Base-by-base conservation (phyloP, 495 filamentous ascomycete genomes). In the Lasiosphaeria hispida region DNA sequence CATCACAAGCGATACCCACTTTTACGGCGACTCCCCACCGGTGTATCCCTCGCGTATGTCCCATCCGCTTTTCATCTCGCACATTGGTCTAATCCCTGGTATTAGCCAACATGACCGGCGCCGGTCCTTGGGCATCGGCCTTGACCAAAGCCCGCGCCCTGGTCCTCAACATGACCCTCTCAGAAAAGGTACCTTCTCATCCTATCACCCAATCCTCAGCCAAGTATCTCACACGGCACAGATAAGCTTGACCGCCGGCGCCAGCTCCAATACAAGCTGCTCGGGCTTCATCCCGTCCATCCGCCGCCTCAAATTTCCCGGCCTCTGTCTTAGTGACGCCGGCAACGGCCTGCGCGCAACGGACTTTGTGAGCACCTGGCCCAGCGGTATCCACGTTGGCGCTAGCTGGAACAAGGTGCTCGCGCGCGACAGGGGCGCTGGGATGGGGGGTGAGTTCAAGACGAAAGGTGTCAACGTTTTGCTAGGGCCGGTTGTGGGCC, bases 381-480 rank as follows among this genome's bases (percentile, higher is more conserved):
- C 83, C 0, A 74, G 75, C 23, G 83, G 82, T 7, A 65, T 86
- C 35, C 80, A 84, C 55, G 80, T 84, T 13, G 84, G 81, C 34
- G 80, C 79, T 39, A 75, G 77, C 53, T 85, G 84, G 83, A 83
- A 87, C 62, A 74, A 74, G 43, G 65, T 72, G 1, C 72, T 87
- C 13, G 72, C 83, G 19, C 63, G 73, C 17, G 55, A 78, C 50
- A 63, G 82, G 44, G 85, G 72, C 0, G 40, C 66, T 1, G 72
- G 77, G 3, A 84, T 87, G 77, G 84, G 79, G 11, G 71, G 67
- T 1, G 84, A 86, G 64, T 87, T 82, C 67, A 77, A 74, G 19
- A 71, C 66, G 2, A 82, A 90, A 67, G 87, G 86, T 0, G 80
- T 89, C 7, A 84, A 90, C 65, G 75, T 91, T 15, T 74, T 81